Conservation (phyloP, 768 basidiomycete genomes). For the Kwoniella bestiolae region DNA sequence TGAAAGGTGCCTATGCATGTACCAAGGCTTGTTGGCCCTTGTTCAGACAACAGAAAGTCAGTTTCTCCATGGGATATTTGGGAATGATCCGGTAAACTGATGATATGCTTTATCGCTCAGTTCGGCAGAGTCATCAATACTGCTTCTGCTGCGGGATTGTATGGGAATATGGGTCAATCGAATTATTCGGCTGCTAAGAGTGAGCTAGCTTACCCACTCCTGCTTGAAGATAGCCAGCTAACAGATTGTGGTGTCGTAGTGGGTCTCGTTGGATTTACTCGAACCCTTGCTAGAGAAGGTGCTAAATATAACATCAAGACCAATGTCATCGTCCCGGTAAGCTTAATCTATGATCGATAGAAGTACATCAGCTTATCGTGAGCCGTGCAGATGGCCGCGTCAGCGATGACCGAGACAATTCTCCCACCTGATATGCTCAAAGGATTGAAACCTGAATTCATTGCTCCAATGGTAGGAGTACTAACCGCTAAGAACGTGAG, state of each 20-base stretch:
- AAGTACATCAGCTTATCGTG: neutral
- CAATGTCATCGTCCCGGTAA: conserved; percentile 84
- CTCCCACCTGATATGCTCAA: conserved; percentile 93
- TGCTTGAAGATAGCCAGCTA: neutral
- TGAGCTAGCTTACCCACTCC: conserved; percentile 31
- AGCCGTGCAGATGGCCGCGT: conserved; percentile 79
- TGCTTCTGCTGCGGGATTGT: conserved; percentile 90
- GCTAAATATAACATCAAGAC: conserved; percentile 86
- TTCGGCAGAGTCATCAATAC: conserved; percentile 94
- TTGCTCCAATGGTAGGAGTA: conserved; percentile 89
- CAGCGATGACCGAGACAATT: conserved; percentile 91
- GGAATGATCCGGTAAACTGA: neutral
- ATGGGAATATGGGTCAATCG: conserved; percentile 94
- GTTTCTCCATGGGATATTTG: conserved; percentile 4
- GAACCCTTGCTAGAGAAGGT: conserved; percentile 89
- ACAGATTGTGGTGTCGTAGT: conserved; percentile 56
- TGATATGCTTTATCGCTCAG: conserved; percentile 52
- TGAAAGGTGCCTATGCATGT: conserved; percentile 91
- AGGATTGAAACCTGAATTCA: conserved; percentile 86
- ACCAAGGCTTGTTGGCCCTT: conserved; percentile 95
- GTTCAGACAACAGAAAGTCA: conserved; percentile 66
- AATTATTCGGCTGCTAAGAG: conserved; percentile 98
- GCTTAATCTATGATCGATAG: conserved; percentile 42
- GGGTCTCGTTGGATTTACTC: conserved; percentile 89
- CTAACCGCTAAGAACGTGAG: conserved; percentile 77